Evolutionary conservation across 345 rosid species (phyloP), one percentile per base, ranked within the genome.

Genomic region (Populus deltoides): DNA sequence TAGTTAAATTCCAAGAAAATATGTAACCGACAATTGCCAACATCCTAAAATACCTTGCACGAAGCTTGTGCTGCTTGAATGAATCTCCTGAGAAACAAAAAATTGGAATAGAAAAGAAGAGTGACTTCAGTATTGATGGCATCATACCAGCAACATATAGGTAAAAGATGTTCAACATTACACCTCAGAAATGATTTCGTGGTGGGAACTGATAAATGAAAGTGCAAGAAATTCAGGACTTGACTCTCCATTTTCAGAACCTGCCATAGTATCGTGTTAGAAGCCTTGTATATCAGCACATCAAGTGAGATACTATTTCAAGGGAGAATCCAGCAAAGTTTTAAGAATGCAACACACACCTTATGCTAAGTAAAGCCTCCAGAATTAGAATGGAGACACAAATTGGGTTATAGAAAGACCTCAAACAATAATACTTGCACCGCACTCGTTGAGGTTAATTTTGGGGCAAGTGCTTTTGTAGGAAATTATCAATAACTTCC

Each of bases 141-240:
- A 55, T 59, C 76, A 62, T 24, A 36, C 35, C 17, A 72, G 61
- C 9, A 47, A 17, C 39, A 24, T 57, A 73, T 55, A 77, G 72
- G 74, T 55, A 70, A 41, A 78, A 35, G 27, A 77, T 49, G 72
- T 63, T 12, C 16, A 68, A 75, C 20, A 24, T 49, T 75, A 70
- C 87, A 95, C 98, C 98, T 90, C 81, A 96, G 93, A 86, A 96
- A 92, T 73, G 97, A 87, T 89, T 92, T 92, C 79, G 90, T 75
- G 81, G 97, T 93, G 70, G 98, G 97, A 81, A 92, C 86, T 10
- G 93, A 85, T 73, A 96, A 84, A 76, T 91, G 93, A 80, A 89
- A 93, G 73, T 84, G 87, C 90, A 93, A 79, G 77, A 81, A 79
- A 75, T 92, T 93, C 75, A 96, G 86, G 75, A 92, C 85, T 76